Percentiles rank a stretch among this genome's conserved stretches.
Evolutionary conservation across 306 rosid species (phyloP).

Genomic region (Quercus suber): DNA sequence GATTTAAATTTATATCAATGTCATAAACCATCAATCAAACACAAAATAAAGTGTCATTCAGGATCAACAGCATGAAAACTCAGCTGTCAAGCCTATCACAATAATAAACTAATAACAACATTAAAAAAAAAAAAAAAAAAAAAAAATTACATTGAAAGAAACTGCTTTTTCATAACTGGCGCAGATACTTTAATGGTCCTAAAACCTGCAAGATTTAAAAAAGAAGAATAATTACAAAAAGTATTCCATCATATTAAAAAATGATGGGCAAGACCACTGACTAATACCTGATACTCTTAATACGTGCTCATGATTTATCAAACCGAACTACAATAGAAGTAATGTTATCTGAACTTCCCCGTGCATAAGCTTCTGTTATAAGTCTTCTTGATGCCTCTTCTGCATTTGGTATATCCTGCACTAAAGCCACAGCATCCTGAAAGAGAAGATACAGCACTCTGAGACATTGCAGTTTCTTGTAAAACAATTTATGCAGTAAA

Average conservation of each 20-base stretch:
- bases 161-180: neutral
- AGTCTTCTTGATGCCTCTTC: slow-evolving; percentile 78
- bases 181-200: slow-evolving; percentile 15
- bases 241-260: neutral
- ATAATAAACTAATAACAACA: slow-evolving; percentile 8
- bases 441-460: slow-evolving; percentile 11
- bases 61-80: slow-evolving; percentile 17
- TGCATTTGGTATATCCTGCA: slow-evolving; percentile 64
- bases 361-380: slow-evolving; percentile 64
- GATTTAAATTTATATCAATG: neutral
- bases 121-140: neutral
- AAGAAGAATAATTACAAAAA: neutral
- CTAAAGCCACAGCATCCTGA: slow-evolving; percentile 80
- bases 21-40: neutral
- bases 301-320: slow-evolving; percentile 46
- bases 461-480: slow-evolving; percentile 14
- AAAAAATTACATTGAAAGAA: slow-evolving; percentile 14
- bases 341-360: slow-evolving; percentile 89
- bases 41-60: neutral
- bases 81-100: slow-evolving; percentile 13
- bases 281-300: slow-evolving; percentile 18
- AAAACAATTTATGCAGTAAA: neutral
- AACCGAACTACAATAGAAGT: slow-evolving; percentile 86
- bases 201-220: slow-evolving; percentile 28
- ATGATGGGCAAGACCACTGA: slow-evolving; percentile 3